These are phyloP conservation scores for Leccinum barrowsii DNA, from an alignment of 768 basidiomycete species.

Conservation along the genomic window DNA sequence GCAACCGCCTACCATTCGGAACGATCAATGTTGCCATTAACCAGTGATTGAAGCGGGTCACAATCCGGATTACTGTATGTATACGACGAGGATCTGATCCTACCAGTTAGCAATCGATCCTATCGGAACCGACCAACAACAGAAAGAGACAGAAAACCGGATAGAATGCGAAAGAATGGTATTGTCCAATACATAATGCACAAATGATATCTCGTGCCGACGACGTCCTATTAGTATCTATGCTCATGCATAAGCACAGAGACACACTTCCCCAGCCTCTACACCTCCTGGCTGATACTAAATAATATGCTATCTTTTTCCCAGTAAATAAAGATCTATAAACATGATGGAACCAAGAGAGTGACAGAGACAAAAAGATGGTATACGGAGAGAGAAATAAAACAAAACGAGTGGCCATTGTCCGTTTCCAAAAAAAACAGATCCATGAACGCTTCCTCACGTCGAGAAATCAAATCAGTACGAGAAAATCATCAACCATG, in stretches of 20 bases:
- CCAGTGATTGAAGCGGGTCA: background rate
- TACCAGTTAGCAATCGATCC: background rate
- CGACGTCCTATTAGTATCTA: background rate
- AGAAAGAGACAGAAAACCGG: background rate
- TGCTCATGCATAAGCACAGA: background rate
- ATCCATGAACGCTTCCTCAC: background rate
- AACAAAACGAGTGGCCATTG: background rate
- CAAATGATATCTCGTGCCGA: background rate
- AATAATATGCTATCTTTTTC: background rate
- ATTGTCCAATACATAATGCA: background rate
- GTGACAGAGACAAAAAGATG: background rate
- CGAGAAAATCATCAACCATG: constrained; percentile 85
- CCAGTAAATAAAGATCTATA: background rate
- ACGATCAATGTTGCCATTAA: background rate
- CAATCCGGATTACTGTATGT: background rate
- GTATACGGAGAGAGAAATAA: background rate
- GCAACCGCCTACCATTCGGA: background rate
- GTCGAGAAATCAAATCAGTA: constrained; percentile 28
- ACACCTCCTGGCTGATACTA: background rate
- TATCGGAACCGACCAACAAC: background rate
- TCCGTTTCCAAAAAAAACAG: background rate
- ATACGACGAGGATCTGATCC: background rate
- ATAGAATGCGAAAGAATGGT: background rate
- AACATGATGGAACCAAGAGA: background rate
- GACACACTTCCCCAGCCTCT: background rate